Percentiles rank a stretch among this genome's conserved stretches.
Evolutionary conservation across 2,329 filamentous ascomycete species (phyloP).

Genomic region (Monosporascus sp.): DNA sequence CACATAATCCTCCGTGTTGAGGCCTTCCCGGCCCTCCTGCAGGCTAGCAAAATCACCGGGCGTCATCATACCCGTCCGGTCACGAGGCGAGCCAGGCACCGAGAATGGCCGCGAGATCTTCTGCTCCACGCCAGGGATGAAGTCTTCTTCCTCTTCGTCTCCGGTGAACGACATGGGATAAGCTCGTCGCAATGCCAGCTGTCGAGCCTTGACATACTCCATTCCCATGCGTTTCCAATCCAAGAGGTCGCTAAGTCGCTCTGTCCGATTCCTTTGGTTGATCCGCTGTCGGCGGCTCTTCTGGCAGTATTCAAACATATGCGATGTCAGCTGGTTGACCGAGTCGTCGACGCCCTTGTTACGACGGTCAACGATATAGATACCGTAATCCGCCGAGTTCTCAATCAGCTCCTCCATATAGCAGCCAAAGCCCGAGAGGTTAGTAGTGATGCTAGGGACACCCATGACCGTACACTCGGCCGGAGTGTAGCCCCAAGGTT

Average conservation of each 20-base stretch:
- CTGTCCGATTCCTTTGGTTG: constrained; percentile 96
- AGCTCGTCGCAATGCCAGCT: constrained; percentile 83
- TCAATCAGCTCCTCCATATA: constrained; percentile 99
- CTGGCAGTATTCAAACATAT: constrained; percentile 89
- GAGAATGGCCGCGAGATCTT: constrained; percentile 95
- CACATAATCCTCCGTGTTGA: constrained; percentile 96
- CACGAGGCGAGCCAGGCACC: constrained; percentile 86
- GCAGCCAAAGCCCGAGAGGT: constrained; percentile 94
- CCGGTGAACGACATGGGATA: constrained; percentile 82
- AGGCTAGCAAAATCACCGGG: constrained; percentile 95
- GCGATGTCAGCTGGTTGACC: constrained; percentile 86
- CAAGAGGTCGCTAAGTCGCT: constrained; percentile 87
- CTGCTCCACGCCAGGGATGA: constrained; percentile 86
- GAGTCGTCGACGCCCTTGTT: constrained; percentile 96
- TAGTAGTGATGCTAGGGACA: constrained; percentile 96
- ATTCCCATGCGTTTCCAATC: constrained; percentile 99
- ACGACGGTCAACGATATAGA: constrained; percentile 96
- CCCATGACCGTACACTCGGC: constrained; percentile 99
- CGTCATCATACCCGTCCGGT: constrained; percentile 96
- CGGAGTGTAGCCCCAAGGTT: constrained; percentile 98
- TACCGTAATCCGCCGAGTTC: constrained; percentile 95
- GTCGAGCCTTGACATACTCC: constrained; percentile 97
- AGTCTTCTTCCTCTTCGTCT: constrained; percentile 73
- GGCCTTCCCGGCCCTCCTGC: constrained; percentile 87
- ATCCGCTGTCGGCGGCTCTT: constrained; percentile 96